phyloP scores from a whole-genome alignment of 441 rosid genomes.

The Gossypium laxum region DNA sequence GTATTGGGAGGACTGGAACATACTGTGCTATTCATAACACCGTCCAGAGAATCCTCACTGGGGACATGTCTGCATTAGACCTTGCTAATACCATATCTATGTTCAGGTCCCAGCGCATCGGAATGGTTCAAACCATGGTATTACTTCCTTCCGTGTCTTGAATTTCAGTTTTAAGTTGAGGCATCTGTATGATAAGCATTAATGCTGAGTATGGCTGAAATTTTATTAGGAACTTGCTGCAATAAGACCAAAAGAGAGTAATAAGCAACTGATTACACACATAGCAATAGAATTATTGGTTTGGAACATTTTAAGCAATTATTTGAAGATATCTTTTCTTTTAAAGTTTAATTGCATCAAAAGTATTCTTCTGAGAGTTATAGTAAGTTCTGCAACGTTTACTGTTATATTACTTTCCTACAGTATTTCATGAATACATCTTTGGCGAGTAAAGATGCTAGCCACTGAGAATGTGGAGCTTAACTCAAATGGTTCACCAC shows the following conservation, averaged over 20 bases:
- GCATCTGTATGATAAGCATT: background rate
- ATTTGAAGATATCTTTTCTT: background rate
- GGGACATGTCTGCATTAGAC: slow-evolving; percentile 74
- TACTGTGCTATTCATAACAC: slow-evolving; percentile 82
- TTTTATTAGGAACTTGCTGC: background rate
- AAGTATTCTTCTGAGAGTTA: background rate
- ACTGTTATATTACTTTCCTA: background rate
- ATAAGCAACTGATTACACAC: background rate
- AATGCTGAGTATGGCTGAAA: background rate
- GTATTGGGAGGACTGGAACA: slow-evolving; percentile 92
- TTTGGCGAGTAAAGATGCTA: background rate
- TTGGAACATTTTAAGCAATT: background rate
- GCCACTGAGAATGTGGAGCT: background rate
- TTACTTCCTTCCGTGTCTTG: slow-evolving; percentile 7
- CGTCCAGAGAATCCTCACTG: slow-evolving; percentile 69
- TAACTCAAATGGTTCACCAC: background rate
- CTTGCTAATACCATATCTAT: slow-evolving; percentile 46
- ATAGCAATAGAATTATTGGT: background rate
- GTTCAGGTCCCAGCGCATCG: slow-evolving; percentile 69
- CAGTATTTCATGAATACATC: background rate
- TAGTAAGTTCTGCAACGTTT: background rate
- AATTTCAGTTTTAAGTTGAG: slow-evolving; percentile 10
- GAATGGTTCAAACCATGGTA: slow-evolving; percentile 94
- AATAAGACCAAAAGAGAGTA: background rate
- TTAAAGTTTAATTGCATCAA: background rate